These are phyloP conservation scores for Curvularia sp. DNA, from an alignment of 2,329 filamentous ascomycete species.

Conservation along the genomic window DNA sequence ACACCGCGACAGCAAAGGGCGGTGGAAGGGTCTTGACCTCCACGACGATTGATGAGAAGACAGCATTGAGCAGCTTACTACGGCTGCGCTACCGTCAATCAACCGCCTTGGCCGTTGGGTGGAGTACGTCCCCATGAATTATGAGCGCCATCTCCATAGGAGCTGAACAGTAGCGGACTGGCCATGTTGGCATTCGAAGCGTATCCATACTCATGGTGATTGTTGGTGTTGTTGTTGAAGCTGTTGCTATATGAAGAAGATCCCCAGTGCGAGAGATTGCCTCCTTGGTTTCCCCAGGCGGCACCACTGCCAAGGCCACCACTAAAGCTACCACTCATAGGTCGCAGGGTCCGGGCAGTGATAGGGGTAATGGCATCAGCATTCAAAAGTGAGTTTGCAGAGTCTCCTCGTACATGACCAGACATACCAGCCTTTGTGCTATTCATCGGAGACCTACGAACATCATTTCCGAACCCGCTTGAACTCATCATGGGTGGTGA, in stretches of 20 bases:
- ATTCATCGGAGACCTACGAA: slow-evolving; percentile 43
- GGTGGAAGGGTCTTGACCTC: slow-evolving; percentile 1
- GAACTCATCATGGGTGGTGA: slow-evolving; percentile 37
- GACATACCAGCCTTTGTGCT: slow-evolving; percentile 43
- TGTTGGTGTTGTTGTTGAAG: slow-evolving; percentile 22
- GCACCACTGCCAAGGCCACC: slow-evolving; percentile 38
- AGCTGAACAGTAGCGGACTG: slow-evolving; percentile 54
- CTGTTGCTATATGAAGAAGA: slow-evolving; percentile 33
- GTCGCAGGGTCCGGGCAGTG: slow-evolving; percentile 26
- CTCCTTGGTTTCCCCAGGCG: slow-evolving; percentile 41
- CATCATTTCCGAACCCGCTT: slow-evolving; percentile 24
- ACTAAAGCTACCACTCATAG: slow-evolving; percentile 38
- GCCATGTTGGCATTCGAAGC: slow-evolving; percentile 42
- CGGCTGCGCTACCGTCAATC: slow-evolving; percentile 31
- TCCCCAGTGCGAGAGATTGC: slow-evolving; percentile 35
- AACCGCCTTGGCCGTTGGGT: slow-evolving; percentile 50
- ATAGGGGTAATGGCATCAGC: slow-evolving; percentile 30
- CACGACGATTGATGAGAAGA: slow-evolving; percentile 14
- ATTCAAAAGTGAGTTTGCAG: slow-evolving; percentile 53
- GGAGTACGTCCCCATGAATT: slow-evolving; percentile 48
- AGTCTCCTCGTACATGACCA: slow-evolving; percentile 55
- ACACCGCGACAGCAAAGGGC: slow-evolving; percentile 4
- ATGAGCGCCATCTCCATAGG: slow-evolving; percentile 43
- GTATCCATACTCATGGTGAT: slow-evolving; percentile 25
- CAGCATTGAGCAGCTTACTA: slow-evolving; percentile 21